A percentile compares a stretch with the other conserved stretches of the same genome.
phyloP scores from a whole-genome alignment of 768 basidiomycete species.

The Neoboletus brunneissimus region DNA sequence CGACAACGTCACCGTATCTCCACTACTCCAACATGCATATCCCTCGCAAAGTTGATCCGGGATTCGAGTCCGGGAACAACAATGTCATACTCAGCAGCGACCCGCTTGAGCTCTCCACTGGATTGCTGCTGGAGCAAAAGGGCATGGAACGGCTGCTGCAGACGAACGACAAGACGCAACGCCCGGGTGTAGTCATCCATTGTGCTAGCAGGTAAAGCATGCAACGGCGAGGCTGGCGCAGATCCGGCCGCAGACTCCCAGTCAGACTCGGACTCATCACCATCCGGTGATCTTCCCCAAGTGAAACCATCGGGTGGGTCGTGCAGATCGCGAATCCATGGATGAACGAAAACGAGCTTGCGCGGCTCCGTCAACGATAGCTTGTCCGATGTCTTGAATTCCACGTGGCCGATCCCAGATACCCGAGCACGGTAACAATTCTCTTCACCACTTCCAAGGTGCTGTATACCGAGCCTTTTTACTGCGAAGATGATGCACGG shows the following conservation, averaged over 20 bases:
- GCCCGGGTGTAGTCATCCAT: neutral
- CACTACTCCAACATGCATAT: neutral
- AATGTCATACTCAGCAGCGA: conserved; percentile 6
- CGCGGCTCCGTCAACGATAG: neutral
- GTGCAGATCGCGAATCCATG: conserved; percentile 11
- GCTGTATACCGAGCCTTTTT: neutral
- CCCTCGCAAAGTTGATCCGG: neutral
- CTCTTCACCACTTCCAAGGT: neutral
- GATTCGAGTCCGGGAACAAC: neutral
- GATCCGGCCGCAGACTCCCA: too few relatives aligned
- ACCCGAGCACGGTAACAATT: conserved; percentile 3
- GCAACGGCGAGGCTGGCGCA: neutral
- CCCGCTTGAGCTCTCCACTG: conserved; percentile 15
- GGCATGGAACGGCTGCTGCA: neutral
- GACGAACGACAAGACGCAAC: neutral
- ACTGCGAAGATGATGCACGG: conserved; percentile 12
- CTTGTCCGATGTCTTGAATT: conserved; percentile 3
- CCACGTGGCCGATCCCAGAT: conserved; percentile 1
- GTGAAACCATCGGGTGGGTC: neutral
- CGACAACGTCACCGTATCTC: neutral
- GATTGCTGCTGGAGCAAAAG: conserved; percentile 6
- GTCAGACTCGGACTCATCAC: neutral
- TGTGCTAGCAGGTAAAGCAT: neutral
- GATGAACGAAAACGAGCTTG: conserved; percentile 7
- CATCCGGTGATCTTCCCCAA: neutral